Base-by-base conservation (phyloP, 305 asterid species). In the Fraxinus sp. region DNA sequence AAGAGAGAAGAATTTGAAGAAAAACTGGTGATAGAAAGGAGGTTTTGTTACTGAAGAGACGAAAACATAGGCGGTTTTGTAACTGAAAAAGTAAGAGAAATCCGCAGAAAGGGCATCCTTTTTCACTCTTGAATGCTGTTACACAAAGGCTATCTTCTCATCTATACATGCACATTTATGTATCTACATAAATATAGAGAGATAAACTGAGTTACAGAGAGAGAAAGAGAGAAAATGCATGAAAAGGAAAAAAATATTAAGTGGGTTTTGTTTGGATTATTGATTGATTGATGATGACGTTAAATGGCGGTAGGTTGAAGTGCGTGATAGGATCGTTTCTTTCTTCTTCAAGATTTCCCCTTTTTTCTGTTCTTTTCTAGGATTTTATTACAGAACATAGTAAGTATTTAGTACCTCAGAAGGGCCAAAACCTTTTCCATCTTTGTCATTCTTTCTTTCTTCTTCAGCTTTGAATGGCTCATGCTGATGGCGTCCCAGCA, bases 21-120 rank as follows among this genome's bases (percentile, higher is more conserved):
- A 64, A 64, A 64, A 64, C 73, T 64, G 33, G 73, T 64, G 73
- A 64, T 26, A 24, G 35, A 64, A 13, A 68, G 75, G 39, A 28
- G 22, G 75, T 28, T 68, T 68, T 30, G 75, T 68, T 28, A 71
- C 39, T 79, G 86, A 87, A 89, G 90, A 84, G 89, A 89, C 86
- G 85, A 92, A 89, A 87, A 76, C 74, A 85, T 83, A 84, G 83
- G 92, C 86, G 90, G 94, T 90, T 86, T 93, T 89, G 94, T 92
- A 93, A 93, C 97, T 86, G 97, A 90, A 88, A 55, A 55, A 55
- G 66, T 55, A 18, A 55, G 66, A 55, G 66, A 55, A 82, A 72
- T 76, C 71, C 81, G 89, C 87, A 83, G 83, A 55, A 52, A 33
- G 30, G n/a, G n/a, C 11, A 68, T 11, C 72, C 80, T 26, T 84